Percentiles rank a stretch among this genome's conserved stretches.
Conservation (phyloP, 805 yeast species). For the Monosporozyma solicola region DNA sequence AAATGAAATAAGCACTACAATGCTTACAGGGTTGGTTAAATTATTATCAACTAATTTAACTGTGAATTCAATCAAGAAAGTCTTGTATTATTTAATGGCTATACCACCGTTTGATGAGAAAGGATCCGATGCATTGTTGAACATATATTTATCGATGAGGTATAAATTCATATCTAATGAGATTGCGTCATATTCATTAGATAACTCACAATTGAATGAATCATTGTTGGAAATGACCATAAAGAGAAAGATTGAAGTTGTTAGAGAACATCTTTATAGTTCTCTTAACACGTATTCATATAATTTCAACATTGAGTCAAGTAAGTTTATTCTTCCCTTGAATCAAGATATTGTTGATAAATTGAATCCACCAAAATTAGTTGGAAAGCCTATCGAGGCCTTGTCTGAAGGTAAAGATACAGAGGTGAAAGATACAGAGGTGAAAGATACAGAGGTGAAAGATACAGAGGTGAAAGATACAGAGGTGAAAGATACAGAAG, state of each 20-base stretch:
- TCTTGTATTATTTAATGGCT: constrained; percentile 64
- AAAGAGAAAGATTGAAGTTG: constrained; percentile 72
- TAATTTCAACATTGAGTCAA: constrained; percentile 9
- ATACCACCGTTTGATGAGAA: constrained; percentile 43
- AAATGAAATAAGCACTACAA: constrained; percentile 34
- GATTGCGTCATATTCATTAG: constrained; percentile 34
- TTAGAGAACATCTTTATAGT: constrained; percentile 52
- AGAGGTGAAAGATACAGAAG: not conserved
- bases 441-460: not conserved
- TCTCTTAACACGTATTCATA: constrained; percentile 21
- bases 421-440: not conserved
- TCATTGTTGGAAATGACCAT: constrained; percentile 30
- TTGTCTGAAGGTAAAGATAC: not conserved
- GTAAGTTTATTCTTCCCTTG: constrained; percentile 10
- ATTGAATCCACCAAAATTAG: not conserved
- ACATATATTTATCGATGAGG: constrained; percentile 60
- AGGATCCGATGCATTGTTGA: constrained; percentile 31
- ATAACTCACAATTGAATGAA: constrained; percentile 9
- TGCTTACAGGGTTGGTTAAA: constrained; percentile 64
- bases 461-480: not conserved
- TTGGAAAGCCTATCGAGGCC: not conserved
- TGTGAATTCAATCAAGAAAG: constrained; percentile 70
- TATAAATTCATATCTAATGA: constrained; percentile 58
- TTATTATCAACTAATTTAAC: constrained; percentile 67
- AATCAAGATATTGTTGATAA: not conserved